Base-by-base conservation (phyloP, 2,329 filamentous ascomycete species). In the Didymellaceae sp. region DNA sequence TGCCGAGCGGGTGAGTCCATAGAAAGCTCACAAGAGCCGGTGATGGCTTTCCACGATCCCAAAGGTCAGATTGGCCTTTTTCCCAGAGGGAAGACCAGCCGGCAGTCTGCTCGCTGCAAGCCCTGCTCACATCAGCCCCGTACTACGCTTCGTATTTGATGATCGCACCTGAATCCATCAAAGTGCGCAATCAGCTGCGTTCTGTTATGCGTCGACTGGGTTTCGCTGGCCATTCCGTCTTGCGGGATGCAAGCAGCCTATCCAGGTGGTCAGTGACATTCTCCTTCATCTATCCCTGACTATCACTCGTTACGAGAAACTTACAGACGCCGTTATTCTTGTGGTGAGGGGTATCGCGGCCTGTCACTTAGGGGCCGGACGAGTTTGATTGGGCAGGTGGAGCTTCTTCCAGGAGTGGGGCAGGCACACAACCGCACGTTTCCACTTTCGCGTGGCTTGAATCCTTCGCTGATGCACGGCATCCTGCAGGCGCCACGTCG, bases 31-130 rank as follows among this genome's bases (percentile, higher is more conserved):
- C 48, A 24, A 86, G 66, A 1, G 82, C 82, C 17, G 82, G 82
- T 35, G 79, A 82, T 24, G 81, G 78, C 28, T 70, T 67, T 16
- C 78, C 78, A 13, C 76, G 73, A 61, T 85, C 82, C 82, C 82
- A 86, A 1, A 82, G 80, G 17, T 80, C 72, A 55, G 74, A 74
- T 35, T 77, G 70, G 30, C 74, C 74, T 37, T 77, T 70, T 26
- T 78, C 70, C 82, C 82, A 86, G 14, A 85, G 72, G 3, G 74
- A 72, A 24, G 77, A 75, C 82, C 82, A 84, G 49, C 75, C 54
- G 16, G 48, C 38, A 45, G 25, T 47, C 30, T 63, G 57, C 26
- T 54, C 45, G 32, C 57, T 52, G 16, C 49, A 45, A 16, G 49
- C 37, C 28, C 54, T 56, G 24, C 9, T 28, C 26, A n/a, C 13